phyloP scores from a whole-genome alignment of 2,329 filamentous ascomycete genomes.

The Aspergillus ustus region DNA sequence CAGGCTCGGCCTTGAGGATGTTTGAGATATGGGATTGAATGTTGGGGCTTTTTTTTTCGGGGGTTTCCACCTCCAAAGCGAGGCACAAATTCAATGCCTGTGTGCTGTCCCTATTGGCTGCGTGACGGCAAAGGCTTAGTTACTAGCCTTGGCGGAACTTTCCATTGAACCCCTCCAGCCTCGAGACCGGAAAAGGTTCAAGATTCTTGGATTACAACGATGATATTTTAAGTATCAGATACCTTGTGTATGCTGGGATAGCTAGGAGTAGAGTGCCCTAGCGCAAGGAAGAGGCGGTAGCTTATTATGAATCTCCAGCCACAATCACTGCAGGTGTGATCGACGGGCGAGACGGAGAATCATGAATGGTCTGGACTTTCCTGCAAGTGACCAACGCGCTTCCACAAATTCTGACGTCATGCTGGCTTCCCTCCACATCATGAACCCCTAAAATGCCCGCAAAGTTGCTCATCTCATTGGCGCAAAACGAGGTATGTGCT shows the following conservation, averaged over 20 bases:
- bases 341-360: neutral
- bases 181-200: neutral
- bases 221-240: too few species aligned
- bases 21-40: neutral
- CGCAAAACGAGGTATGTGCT: conserved; percentile 15
- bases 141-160: neutral
- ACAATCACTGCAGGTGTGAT: neutral
- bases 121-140: neutral
- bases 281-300: neutral
- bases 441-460: conserved; percentile 6
- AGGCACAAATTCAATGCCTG: neutral
- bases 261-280: neutral
- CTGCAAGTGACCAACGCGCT: neutral
- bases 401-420: conserved; percentile 17
- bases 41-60: neutral
- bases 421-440: conserved; percentile 7
- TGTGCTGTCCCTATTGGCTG: neutral
- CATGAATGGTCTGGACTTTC: neutral
- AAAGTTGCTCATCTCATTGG: conserved; percentile 16
- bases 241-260: neutral
- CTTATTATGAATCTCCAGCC: neutral
- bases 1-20: neutral
- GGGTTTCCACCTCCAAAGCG: neutral
- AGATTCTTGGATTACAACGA: neutral
- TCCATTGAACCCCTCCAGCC: neutral